These are phyloP conservation scores for Ustilago xerochloae DNA, from an alignment of 1,284 basidiomycete genomes.

Conservation along the genomic window DNA sequence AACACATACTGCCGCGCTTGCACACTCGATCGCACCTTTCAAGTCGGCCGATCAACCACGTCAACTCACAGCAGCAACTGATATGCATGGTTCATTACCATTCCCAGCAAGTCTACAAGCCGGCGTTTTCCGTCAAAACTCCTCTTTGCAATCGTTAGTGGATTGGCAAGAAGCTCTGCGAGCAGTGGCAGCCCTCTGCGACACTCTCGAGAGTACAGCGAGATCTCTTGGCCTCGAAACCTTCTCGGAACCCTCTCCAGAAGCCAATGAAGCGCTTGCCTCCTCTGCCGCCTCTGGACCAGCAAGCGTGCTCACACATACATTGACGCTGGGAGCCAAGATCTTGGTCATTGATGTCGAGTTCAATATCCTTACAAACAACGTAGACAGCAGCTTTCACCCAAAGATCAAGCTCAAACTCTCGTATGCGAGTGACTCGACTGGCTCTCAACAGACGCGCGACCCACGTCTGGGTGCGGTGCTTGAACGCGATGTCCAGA, in stretches of 20 bases:
- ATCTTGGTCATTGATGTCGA: conserved; percentile 53
- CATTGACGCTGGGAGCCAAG: conserved; percentile 46
- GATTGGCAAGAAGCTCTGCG: conserved; percentile 16
- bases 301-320: conserved; percentile 12
- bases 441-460: conserved; percentile 16
- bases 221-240: conserved; percentile 44
- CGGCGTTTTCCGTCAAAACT: conserved; percentile 8
- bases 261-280: conserved; percentile 2
- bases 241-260: conserved; percentile 35
- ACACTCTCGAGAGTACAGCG: conserved; percentile 23
- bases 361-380: conserved; percentile 9
- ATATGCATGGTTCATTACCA: background rate
- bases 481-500: conserved; percentile 33
- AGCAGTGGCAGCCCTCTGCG: conserved; percentile 30
- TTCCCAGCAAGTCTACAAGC: conserved; percentile 20
- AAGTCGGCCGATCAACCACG: conserved; percentile 15
- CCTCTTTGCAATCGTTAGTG: background rate
- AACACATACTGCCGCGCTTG: conserved; percentile 36
- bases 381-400: background rate
- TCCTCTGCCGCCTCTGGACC: background rate
- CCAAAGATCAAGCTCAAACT: conserved; percentile 42
- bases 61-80: background rate
- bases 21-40: conserved; percentile 39
- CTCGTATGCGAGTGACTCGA: conserved; percentile 45
- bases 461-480: conserved; percentile 33